Conservation (phyloP, 768 basidiomycete species). For the Tubosaeta brunneosetosa region DNA sequence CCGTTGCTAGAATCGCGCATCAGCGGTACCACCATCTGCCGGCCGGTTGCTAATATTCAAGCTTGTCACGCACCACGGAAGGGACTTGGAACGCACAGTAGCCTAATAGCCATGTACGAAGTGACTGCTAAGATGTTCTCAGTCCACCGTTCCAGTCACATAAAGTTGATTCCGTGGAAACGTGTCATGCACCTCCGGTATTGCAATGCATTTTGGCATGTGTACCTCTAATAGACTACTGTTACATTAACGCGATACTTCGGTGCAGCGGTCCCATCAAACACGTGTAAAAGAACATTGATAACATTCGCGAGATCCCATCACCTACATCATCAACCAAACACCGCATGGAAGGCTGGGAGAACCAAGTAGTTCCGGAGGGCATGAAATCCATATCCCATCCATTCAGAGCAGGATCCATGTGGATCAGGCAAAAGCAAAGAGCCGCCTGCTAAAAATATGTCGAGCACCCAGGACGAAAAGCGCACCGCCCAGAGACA, state of each 20-base stretch:
- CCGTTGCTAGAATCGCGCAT: too few relatives aligned
- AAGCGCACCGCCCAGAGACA: conserved; percentile 22
- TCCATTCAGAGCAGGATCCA: not conserved
- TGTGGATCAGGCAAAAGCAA: conserved; percentile 10
- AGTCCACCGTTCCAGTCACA: too few relatives aligned
- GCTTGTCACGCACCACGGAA: too few relatives aligned
- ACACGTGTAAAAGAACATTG: not conserved
- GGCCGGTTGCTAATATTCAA: too few relatives aligned
- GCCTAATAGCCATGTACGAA: too few relatives aligned
- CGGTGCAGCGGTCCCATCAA: not conserved
- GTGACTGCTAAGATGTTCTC: too few relatives aligned
- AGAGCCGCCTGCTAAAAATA: conserved; percentile 6
- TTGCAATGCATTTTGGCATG: not conserved
- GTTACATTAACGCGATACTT: not conserved
- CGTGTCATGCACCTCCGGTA: too few relatives aligned
- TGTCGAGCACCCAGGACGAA: conserved; percentile 15
- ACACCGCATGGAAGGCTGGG: not conserved
- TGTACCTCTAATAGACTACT: not conserved
- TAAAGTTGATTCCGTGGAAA: too few relatives aligned
- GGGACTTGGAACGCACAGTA: too few relatives aligned
- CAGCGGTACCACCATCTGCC: too few relatives aligned
- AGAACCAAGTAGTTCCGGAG: not conserved
- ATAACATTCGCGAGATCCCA: not conserved
- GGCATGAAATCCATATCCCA: not conserved
- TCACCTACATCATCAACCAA: not conserved